Conservation (phyloP, 768 basidiomycete species). For the Rhodotorula babjevae region DNA sequence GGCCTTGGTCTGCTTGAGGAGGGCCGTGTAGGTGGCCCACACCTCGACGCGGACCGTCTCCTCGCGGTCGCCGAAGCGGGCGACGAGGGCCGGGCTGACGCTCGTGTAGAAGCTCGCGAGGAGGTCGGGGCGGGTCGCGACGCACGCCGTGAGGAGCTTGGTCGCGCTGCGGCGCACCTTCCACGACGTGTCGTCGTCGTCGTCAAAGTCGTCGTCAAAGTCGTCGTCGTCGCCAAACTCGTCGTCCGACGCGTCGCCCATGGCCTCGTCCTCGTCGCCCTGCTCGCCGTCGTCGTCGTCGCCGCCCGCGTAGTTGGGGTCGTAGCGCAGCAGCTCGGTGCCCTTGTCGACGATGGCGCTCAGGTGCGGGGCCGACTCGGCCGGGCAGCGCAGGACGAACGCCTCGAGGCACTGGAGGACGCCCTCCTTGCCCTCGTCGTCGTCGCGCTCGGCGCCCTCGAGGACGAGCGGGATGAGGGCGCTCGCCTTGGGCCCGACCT, state of each 20-base stretch:
- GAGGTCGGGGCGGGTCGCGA: constrained; percentile 85
- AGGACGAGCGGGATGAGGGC: constrained; percentile 64
- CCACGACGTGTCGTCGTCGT: constrained; percentile 97
- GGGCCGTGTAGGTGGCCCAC: constrained; percentile 74
- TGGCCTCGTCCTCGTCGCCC: constrained; percentile 36
- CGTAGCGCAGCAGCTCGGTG: constrained; percentile 77
- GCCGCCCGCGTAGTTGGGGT: constrained; percentile 82
- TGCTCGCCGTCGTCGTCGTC: constrained; percentile 49
- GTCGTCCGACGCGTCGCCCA: constrained; percentile 51
- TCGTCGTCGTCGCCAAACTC: constrained; percentile 67
- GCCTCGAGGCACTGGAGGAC: constrained; percentile 73
- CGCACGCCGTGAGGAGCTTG: constrained; percentile 76
- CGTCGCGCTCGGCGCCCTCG: constrained; percentile 64
- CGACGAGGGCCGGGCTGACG: constrained; percentile 81
- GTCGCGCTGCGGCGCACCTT: constrained; percentile 92
- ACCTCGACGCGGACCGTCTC: constrained; percentile 89
- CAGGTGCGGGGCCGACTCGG: constrained; percentile 71
- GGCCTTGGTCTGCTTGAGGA: constrained; percentile 76
- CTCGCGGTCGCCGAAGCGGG: constrained; percentile 89
- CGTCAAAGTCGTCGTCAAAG: constrained; percentile 60
- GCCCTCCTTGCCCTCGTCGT: constrained; percentile 77
- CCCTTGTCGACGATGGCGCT: constrained; percentile 65
- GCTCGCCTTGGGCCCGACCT: constrained; percentile 39
- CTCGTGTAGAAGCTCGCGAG: constrained; percentile 71
- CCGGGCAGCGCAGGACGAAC: constrained; percentile 73